These are phyloP conservation scores for Solanum chiquidenum DNA, from an alignment of 257 asterid species.

Conservation along the genomic window DNA sequence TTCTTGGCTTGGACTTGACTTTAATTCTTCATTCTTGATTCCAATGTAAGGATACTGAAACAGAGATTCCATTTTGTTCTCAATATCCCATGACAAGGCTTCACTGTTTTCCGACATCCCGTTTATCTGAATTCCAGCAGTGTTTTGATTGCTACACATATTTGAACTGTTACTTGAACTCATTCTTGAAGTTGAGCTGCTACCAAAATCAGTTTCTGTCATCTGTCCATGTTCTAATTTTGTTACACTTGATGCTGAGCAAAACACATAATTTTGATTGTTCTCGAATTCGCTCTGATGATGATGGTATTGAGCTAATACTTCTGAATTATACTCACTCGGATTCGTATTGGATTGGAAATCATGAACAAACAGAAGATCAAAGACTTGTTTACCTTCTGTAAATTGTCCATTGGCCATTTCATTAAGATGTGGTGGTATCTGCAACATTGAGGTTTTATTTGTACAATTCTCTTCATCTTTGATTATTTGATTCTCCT, in stretches of 20 bases:
- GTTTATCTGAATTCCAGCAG: background rate
- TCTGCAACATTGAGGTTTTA: conserved; percentile 1
- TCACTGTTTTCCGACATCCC: conserved; percentile 10
- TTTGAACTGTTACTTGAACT: conserved; percentile 29
- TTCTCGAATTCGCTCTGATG: conserved; percentile 5
- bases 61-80: conserved; percentile 29
- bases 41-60: conserved; percentile 13
- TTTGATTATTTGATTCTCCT: conserved; percentile 3
- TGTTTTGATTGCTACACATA: conserved; percentile 1
- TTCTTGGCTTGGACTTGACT: conserved; percentile 7
- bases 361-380: conserved; percentile 43
- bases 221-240: conserved; percentile 23
- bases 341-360: conserved; percentile 28
- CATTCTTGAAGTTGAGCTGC: conserved; percentile 28
- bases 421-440: conserved; percentile 6
- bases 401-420: conserved; percentile 4
- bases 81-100: conserved; percentile 38
- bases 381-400: conserved; percentile 31
- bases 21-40: conserved; percentile 30
- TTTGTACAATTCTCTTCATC: conserved; percentile 9
- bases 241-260: conserved; percentile 32
- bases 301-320: background rate
- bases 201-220: conserved; percentile 16
- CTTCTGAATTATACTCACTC: background rate
- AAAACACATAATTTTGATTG: conserved; percentile 9